Conservation (phyloP, 306 rosid species). For the Cicer yamashitae region DNA sequence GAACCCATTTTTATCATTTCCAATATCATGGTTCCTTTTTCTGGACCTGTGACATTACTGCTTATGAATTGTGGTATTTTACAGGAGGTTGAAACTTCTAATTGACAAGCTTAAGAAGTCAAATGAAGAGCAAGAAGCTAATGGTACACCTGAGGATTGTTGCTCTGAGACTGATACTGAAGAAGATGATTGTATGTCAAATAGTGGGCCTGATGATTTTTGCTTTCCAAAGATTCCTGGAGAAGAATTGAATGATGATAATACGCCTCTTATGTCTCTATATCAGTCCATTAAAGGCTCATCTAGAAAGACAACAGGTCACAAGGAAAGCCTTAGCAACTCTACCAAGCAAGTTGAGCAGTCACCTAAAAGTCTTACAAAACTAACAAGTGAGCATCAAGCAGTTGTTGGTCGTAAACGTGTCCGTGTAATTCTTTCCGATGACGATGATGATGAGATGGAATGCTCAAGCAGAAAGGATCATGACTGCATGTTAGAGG, state of each 20-base stretch:
- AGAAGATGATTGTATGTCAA: constrained; percentile 56
- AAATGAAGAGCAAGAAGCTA: constrained; percentile 51
- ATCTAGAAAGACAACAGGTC: constrained; percentile 50
- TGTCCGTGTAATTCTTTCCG: constrained; percentile 68
- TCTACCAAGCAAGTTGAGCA: constrained; percentile 42
- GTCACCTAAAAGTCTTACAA: constrained; percentile 57
- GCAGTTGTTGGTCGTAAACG: constrained; percentile 65
- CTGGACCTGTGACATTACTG: constrained; percentile 27
- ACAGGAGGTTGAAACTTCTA: constrained; percentile 74
- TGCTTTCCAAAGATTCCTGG: constrained; percentile 51
- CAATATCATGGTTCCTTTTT: constrained; percentile 25
- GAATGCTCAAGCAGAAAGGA: constrained; percentile 54
- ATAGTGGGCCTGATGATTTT: constrained; percentile 50
- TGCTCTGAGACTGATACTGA: constrained; percentile 91
- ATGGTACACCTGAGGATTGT: constrained; percentile 52
- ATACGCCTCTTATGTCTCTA: constrained; percentile 58
- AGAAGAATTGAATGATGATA: constrained; percentile 63
- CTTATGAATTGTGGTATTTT: constrained; percentile 41
- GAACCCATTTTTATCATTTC: constrained; percentile 32
- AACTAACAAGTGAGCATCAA: constrained; percentile 51
- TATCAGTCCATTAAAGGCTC: constrained; percentile 54
- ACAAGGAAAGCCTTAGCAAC: constrained; percentile 44
- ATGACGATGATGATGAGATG: constrained; percentile 60
- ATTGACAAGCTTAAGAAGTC: constrained; percentile 67
- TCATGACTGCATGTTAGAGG: constrained; percentile 46